Base-by-base conservation (phyloP, 495 filamentous ascomycete genomes). In the Penicillium atrosanguineum region DNA sequence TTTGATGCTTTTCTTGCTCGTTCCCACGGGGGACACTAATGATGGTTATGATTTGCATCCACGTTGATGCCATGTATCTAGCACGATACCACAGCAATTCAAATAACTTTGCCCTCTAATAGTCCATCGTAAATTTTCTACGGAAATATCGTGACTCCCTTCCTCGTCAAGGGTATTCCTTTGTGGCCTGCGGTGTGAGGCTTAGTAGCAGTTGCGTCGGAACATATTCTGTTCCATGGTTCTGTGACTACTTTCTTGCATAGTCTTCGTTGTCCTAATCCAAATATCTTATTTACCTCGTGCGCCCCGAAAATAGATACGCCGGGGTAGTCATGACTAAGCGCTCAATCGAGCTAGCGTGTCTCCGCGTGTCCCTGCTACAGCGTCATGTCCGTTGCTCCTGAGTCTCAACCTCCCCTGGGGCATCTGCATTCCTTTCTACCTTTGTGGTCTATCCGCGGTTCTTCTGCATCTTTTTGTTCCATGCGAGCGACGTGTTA, bases 371-470 rank as follows among this genome's bases (percentile, higher is more conserved):
- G 31, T 60, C 62, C 56, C 53, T 55, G 52, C 60, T 25, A 53
- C 61, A 28, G 64, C 64, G 64, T 67, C 64, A 67, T 67, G 62
- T 59, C 44, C 55, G 50, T 62, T 57, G 59, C 65, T 68, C 65
- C 65, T 65, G 63, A 65, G 53, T 50, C 36, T 46, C 50, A 46
- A 49, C 55, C 48, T 48, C 62, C 44, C 50, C 47, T 47, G 40
- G 29, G 42, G 6, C 16, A 34, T 53, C 31, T 60, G 31, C 63
- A 59, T 61, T 57, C 44, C 44, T 59, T 41, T 48, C 46, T 41
- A 43, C 41, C 52, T 57, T 42, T 61, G 23, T 47, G 40, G 54
- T 65, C 54, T 56, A 60, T 63, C 58, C 55, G 45, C 52, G 54
- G 51, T 59, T 49, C 50, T 59, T 47, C 37, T 49, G 38, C 44